phyloP scores from a whole-genome alignment of 2,329 filamentous ascomycete species.

The Fusarium globosum region DNA sequence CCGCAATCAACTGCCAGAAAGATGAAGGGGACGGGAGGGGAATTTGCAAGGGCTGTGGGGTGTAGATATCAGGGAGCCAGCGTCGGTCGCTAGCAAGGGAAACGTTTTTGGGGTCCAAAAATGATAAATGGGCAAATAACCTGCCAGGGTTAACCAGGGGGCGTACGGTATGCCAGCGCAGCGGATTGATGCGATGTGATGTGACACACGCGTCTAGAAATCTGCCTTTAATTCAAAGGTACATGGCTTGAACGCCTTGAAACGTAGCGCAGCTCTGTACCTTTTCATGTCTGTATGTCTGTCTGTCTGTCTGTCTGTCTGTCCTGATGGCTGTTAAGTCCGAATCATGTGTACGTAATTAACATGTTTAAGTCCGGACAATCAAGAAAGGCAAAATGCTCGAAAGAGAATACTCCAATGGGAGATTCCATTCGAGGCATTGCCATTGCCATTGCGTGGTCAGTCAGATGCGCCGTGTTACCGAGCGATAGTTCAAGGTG shows the following conservation, averaged over 20 bases:
- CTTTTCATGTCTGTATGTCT: neutral
- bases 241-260: conserved; percentile 9
- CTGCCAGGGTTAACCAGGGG: neutral
- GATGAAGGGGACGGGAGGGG: conserved; percentile 35
- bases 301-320: neutral
- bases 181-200: conserved; percentile 1
- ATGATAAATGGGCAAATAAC: conserved; percentile 9
- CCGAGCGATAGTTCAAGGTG: conserved; percentile 17
- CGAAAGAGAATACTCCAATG: neutral
- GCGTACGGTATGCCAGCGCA: neutral
- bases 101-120: conserved; percentile 18
- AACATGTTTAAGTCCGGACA: conserved; percentile 8
- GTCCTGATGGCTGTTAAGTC: conserved; percentile 1
- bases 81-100: neutral
- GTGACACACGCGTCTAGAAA: conserved; percentile 1
- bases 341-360: conserved; percentile 10
- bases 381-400: neutral
- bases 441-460: neutral
- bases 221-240: conserved; percentile 22
- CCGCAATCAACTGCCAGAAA: conserved; percentile 27
- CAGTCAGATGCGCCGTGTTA: conserved; percentile 7
- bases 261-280: conserved; percentile 3
- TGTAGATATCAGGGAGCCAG: neutral
- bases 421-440: conserved; percentile 7
- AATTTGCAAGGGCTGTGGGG: conserved; percentile 18